A percentile compares a stretch with the other conserved stretches of the same genome.
phyloP scores from a whole-genome alignment of 2,329 filamentous ascomycete genomes.

The Emmonsia crescens region DNA sequence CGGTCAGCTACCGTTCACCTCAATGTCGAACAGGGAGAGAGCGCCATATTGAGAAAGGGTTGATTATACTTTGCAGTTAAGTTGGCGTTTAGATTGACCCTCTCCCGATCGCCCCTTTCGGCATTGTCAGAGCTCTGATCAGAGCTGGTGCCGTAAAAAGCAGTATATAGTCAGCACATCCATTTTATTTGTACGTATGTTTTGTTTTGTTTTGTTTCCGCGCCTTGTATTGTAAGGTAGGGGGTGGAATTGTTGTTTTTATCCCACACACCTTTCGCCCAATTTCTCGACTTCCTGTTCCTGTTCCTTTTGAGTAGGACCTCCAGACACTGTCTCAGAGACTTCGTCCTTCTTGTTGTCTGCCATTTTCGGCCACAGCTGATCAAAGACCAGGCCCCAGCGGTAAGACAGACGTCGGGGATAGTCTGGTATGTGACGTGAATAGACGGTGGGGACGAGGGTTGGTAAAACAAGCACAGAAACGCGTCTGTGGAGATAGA shows the following conservation, averaged over 20 bases:
- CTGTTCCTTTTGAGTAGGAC: not conserved
- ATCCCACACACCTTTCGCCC: not conserved
- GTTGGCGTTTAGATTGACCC: constrained; percentile 21
- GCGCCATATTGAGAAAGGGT: not conserved
- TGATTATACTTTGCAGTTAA: constrained; percentile 19
- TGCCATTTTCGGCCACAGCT: not conserved
- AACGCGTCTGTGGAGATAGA: not conserved
- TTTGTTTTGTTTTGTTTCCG: not conserved
- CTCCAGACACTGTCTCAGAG: not conserved
- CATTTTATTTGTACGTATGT: not conserved
- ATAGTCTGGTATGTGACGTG: not conserved
- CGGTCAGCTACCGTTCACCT: not conserved
- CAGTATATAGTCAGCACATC: not conserved
- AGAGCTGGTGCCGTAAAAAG: not conserved
- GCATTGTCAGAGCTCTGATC: constrained; percentile 9
- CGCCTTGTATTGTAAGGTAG: not conserved
- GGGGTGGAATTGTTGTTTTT: not conserved
- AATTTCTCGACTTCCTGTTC: not conserved
- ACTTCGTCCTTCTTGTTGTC: not conserved
- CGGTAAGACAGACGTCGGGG: not conserved
- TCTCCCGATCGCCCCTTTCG: constrained; percentile 18
- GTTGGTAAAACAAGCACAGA: not conserved
- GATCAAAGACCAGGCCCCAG: not conserved
- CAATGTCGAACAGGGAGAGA: not conserved
- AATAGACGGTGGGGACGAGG: not conserved